Conservation (phyloP, 176 grass and related monocot genomes). For the Carex parvula region DNA sequence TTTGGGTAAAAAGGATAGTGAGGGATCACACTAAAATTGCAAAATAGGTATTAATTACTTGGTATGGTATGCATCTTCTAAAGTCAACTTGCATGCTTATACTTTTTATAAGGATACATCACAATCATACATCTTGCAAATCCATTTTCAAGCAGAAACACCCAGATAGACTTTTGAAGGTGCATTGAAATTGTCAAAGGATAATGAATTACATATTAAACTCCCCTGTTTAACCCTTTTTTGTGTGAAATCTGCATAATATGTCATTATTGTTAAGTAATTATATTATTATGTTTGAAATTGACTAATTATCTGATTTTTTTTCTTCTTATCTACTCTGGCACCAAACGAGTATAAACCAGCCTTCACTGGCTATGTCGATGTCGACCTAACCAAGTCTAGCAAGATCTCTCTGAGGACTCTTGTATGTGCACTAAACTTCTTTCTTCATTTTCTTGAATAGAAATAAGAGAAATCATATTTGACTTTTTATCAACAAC, state of each 20-base stretch:
- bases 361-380: conserved; percentile 71
- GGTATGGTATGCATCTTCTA: no score
- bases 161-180: background rate
- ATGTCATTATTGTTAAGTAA: background rate
- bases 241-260: background rate
- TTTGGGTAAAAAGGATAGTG: background rate
- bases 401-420: conserved; percentile 65
- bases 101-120: background rate
- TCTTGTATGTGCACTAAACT: conserved; percentile 40
- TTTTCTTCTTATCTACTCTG: conserved; percentile 34
- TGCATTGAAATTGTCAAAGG: background rate
- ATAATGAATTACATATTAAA: background rate
- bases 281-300: background rate
- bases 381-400: conserved; percentile 31
- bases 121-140: background rate
- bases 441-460: background rate
- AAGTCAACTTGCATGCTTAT: background rate
- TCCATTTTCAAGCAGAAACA: background rate
- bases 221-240: no score
- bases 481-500: background rate
- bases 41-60: background rate
- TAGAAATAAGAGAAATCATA: background rate
- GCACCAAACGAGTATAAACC: conserved; percentile 46
- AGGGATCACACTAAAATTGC: conserved; percentile 1
- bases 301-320: background rate